Evolutionary conservation across 345 rosid species (phyloP), one percentile per base, ranked within the genome.

Genomic region (Lepidium aucheri): DNA sequence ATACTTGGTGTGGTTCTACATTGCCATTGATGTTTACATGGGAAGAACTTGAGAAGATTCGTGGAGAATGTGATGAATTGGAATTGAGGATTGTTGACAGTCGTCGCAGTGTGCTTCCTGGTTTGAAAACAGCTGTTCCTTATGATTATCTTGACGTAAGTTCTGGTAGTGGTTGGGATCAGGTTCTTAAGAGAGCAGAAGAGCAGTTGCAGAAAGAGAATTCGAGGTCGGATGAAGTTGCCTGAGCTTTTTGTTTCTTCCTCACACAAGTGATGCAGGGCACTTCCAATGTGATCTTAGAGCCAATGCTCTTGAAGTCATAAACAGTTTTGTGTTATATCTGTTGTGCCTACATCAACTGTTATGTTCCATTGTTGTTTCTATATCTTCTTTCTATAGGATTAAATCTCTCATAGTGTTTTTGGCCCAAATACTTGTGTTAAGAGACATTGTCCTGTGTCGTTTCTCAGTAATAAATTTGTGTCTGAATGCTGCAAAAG

Each of bases 1-100:
- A 89, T 75, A 86, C 89, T 4, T 89, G 98, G 98, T 86, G 84
- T 62, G 88, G 80, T 6, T 87, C 85, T 47, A 89, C 95, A 0
- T 79, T 89, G 76, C 83, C 95, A 7, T 75, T 87, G 63, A 79
- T 87, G 62, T 89, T 78, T 67, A 78, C 83, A 1, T 84, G 95
- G 96, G 93, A 89, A 26, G 96, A 89, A 54, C 68, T 92, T 74
- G 87, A 87, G 78, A 59, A 60, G 59, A 68, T 56, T 30, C 3
- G 35, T 7, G 32, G 36, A 46, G 89, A 62, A 7, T n/a, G 68
- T 15, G 34, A 51, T 18, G 73, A 30, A 1, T 41, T 76, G 72
- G 87, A 82, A 36, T 70, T 92, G 35, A 84, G 94, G 80, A 80
- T 84, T 53, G 85, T 87, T 17, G 95, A 85, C 75, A 85, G 86